A percentile compares a stretch with the other conserved stretches of the same genome.
phyloP scores from a whole-genome alignment of 2,329 filamentous ascomycete genomes.

The Aspergillus sp. region DNA sequence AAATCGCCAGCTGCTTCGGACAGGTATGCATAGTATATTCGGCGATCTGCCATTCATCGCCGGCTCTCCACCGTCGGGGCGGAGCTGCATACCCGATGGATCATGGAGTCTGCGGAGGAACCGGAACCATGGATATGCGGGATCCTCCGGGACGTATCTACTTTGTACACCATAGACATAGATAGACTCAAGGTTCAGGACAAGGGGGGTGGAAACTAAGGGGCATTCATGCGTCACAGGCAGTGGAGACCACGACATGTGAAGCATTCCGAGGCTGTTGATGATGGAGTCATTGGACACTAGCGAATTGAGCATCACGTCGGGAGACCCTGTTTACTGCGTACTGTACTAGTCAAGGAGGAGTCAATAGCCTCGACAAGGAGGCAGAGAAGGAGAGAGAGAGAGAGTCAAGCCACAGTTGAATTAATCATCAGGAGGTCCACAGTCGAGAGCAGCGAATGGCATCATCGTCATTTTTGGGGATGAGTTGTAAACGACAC shows the following conservation, averaged over 20 bases:
- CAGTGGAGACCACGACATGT: neutral
- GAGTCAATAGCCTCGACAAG: neutral
- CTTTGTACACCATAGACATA: too few relatives aligned
- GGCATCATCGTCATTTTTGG: neutral
- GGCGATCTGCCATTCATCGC: neutral
- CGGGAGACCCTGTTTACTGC: neutral
- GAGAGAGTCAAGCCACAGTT: neutral
- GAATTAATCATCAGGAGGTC: neutral
- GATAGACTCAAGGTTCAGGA: neutral
- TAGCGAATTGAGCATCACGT: neutral
- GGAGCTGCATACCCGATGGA: neutral
- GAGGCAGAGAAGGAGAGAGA: neutral
- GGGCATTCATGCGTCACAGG: neutral
- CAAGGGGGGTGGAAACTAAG: neutral
- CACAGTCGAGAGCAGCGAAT: neutral
- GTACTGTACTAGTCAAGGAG: neutral
- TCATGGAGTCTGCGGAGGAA: conserved; percentile 2
- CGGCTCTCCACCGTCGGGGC: conserved; percentile 2
- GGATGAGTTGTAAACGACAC: neutral
- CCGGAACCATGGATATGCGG: neutral
- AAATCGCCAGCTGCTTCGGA: neutral
- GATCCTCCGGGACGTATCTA: neutral
- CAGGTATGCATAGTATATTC: neutral
- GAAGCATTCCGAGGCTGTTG: neutral
- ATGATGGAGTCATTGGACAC: neutral